phyloP scores from a whole-genome alignment of 495 filamentous ascomycete genomes.

The Neurospora intermedia region DNA sequence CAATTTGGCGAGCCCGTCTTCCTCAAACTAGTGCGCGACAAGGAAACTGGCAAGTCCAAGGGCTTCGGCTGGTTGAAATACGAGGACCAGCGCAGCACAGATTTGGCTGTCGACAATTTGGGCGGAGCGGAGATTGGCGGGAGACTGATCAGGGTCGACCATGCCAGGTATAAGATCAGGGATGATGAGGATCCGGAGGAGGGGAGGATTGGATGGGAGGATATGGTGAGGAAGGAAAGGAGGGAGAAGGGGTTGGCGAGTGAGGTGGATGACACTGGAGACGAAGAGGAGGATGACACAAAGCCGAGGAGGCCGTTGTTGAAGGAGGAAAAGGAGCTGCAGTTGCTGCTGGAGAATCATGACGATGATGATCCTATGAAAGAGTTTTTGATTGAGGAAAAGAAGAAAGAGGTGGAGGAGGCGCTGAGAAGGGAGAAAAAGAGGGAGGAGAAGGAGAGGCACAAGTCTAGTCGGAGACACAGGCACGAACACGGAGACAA shows the following conservation, averaged over 20 bases:
- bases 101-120: constrained; percentile 91
- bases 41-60: constrained; percentile 86
- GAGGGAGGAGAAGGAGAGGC: constrained; percentile 17
- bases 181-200: constrained; percentile 75
- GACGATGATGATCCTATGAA: constrained; percentile 99
- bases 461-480: constrained; percentile 24
- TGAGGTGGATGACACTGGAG: constrained; percentile 22
- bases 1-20: constrained; percentile 92
- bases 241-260: constrained; percentile 26
- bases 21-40: constrained; percentile 83
- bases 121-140: constrained; percentile 77
- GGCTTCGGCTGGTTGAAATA: constrained; percentile 97
- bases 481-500: constrained; percentile 22
- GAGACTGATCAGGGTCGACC: constrained; percentile 76
- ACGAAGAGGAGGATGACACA: constrained; percentile 26
- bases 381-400: constrained; percentile 73
- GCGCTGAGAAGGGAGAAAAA: constrained; percentile 49
- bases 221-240: constrained; percentile 30
- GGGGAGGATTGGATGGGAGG: constrained; percentile 34
- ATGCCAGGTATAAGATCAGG: constrained; percentile 77
- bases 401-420: constrained; percentile 71
- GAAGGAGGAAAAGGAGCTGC: constrained; percentile 64
- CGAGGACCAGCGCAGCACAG: constrained; percentile 93
- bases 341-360: constrained; percentile 61
- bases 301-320: constrained; percentile 32